phyloP scores from a whole-genome alignment of 352 stramenopile genomes.

The Thraustochytrium striatum region DNA sequence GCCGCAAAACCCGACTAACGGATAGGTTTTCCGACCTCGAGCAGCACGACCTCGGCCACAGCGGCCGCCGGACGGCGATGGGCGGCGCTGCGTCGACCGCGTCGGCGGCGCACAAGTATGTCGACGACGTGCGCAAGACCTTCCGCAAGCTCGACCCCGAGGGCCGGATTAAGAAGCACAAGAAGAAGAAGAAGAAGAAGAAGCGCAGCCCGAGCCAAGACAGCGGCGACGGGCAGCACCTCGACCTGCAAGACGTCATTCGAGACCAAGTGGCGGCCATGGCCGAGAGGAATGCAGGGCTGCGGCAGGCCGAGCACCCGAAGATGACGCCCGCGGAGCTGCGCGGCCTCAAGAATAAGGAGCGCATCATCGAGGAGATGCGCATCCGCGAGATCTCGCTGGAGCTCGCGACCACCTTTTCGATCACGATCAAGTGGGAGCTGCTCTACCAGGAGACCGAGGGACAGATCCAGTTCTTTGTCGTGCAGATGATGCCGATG shows the following conservation, averaged over 20 bases:
- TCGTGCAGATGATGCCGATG: conserved; percentile 3
- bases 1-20: too few species aligned
- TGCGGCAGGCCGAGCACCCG: background rate
- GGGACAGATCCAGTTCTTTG: background rate
- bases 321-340: background rate
- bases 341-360: background rate
- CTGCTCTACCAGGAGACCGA: conserved; percentile 2
- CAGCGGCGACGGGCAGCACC: too few species aligned
- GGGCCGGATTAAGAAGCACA: too few species aligned
- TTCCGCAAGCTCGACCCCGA: too few species aligned
- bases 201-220: too few species aligned
- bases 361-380: conserved; percentile 35
- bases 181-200: too few species aligned
- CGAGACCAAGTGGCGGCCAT: conserved; percentile 19
- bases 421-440: conserved; percentile 25
- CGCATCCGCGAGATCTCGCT: background rate
- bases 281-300: conserved; percentile 14
- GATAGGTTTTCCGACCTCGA: too few species aligned
- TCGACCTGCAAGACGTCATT: conserved; percentile 23
- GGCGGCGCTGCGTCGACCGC: too few species aligned
- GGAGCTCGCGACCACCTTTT: conserved; percentile 35
- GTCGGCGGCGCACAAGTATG: too few species aligned
- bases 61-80: too few species aligned
- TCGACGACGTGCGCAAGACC: too few species aligned
- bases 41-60: too few species aligned